Evolutionary conservation across 768 basidiomycete genomes (phyloP).

Genomic region (Cystofilobasidium bisporidii): DNA sequence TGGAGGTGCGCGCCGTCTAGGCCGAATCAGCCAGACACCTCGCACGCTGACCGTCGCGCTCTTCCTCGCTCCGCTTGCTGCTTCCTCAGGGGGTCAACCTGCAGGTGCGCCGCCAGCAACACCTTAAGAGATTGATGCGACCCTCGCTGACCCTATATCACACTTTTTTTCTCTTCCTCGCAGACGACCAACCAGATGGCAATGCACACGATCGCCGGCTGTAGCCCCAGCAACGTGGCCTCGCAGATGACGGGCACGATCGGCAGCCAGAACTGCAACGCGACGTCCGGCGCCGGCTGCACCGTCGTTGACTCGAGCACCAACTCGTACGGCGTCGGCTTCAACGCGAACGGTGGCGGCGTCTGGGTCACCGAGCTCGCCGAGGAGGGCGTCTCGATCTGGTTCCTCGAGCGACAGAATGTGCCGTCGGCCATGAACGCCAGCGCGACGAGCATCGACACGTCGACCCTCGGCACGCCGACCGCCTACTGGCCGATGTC

Average conservation of each 20-base stretch:
- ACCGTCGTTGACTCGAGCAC: background rate
- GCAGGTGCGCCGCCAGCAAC: too few relatives aligned
- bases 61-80: background rate
- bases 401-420: slow-evolving; percentile 14
- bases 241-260: slow-evolving; percentile 4
- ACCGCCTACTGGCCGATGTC: slow-evolving; percentile 4
- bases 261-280: background rate
- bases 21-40: too few relatives aligned
- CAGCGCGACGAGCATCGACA: slow-evolving; percentile 11
- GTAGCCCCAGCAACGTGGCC: background rate
- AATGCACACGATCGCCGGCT: slow-evolving; percentile 16
- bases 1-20: slow-evolving; percentile 4
- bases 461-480: slow-evolving; percentile 14
- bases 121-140: too few relatives aligned
- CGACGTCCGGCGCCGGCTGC: slow-evolving; percentile 9
- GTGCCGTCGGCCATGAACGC: slow-evolving; percentile 1
- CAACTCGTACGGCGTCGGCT: slow-evolving; percentile 9
- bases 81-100: slow-evolving; percentile 11
- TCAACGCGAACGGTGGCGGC: slow-evolving; percentile 15
- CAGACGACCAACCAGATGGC: slow-evolving; percentile 4
- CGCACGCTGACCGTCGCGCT: background rate
- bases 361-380: slow-evolving; percentile 21
- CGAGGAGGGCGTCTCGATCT: slow-evolving; percentile 13
- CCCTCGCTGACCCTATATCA: too few relatives aligned
- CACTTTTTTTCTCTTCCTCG: too few relatives aligned